Evolutionary conservation across 2,329 filamentous ascomycete species (phyloP).

Genomic region (Hyphodiscus sp.): DNA sequence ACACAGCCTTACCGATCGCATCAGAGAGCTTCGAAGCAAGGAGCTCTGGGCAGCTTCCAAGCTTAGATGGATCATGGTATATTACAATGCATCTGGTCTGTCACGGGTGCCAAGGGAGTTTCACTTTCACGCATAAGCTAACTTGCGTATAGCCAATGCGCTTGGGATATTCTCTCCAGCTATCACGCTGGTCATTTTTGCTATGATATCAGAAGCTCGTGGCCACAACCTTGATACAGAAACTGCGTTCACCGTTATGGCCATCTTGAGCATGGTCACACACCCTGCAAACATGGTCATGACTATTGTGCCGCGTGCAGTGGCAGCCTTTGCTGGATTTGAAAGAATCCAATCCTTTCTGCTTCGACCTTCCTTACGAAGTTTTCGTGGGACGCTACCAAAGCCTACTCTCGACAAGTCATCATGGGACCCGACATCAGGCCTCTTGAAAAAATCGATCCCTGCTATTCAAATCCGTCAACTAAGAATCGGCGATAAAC

Average conservation of each 20-base stretch:
- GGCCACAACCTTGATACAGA: constrained; percentile 12
- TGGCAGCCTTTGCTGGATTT: constrained; percentile 14
- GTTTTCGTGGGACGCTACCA: constrained; percentile 3
- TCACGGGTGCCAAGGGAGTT: constrained; percentile 8
- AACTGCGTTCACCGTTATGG: constrained; percentile 18
- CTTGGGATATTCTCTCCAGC: constrained; percentile 20
- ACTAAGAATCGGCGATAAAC: constrained; percentile 1
- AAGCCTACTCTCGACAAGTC: background rate
- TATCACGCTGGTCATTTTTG: constrained; percentile 18
- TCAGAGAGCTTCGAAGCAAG: constrained; percentile 6
- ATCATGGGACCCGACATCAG: background rate
- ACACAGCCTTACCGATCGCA: background rate
- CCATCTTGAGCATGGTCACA: constrained; percentile 18
- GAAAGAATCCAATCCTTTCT: constrained; percentile 29
- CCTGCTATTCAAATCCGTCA: constrained; percentile 5
- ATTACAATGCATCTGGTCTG: constrained; percentile 36
- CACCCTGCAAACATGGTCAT: constrained; percentile 21
- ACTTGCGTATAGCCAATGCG: constrained; percentile 17
- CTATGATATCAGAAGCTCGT: constrained; percentile 6
- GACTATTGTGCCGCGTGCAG: constrained; percentile 14
- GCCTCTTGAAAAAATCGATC: background rate
- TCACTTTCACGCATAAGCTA: background rate
- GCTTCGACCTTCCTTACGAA: constrained; percentile 5
- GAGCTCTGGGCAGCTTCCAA: constrained; percentile 30
- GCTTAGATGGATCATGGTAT: constrained; percentile 36